Percentiles rank a stretch among this genome's conserved stretches.
Conservation (phyloP, 306 rosid genomes). For the Mimosa pudica region DNA sequence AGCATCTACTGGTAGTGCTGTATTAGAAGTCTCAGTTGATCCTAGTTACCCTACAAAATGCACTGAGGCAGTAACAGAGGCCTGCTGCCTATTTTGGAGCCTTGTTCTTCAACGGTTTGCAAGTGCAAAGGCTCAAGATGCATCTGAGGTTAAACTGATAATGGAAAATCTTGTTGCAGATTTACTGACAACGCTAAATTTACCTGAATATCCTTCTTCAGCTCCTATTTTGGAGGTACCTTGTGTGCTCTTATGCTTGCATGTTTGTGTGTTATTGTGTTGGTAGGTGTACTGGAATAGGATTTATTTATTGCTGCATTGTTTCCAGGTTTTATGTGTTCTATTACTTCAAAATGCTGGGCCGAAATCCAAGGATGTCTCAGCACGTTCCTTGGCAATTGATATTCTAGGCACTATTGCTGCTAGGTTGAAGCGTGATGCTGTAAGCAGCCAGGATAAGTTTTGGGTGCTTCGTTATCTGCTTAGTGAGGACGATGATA, state of each 20-base stretch:
- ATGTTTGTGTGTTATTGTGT: conserved; percentile 26
- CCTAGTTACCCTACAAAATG: conserved; percentile 67
- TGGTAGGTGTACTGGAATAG: conserved; percentile 20
- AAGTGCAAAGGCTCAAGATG: conserved; percentile 82
- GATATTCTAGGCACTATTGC: conserved; percentile 98
- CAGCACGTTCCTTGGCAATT: conserved; percentile 89
- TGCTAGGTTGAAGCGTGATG: conserved; percentile 98
- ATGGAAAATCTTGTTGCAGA: conserved; percentile 94
- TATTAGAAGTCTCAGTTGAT: conserved; percentile 77
- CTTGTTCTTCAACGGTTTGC: conserved; percentile 92
- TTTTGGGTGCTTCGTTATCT: conserved; percentile 84
- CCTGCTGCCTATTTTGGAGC: conserved; percentile 87
- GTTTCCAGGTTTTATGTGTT: conserved; percentile 90
- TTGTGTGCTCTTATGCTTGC: conserved; percentile 7
- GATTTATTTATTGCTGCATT: conserved; percentile 41
- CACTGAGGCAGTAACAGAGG: conserved; percentile 72
- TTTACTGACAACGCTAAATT: conserved; percentile 78
- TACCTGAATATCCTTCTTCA: conserved; percentile 98
- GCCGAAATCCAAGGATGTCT: conserved; percentile 78
- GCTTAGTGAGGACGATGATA: conserved; percentile 48
- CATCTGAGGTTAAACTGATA: conserved; percentile 80
- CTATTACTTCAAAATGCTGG: conserved; percentile 93
- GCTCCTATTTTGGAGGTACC: conserved; percentile 89
- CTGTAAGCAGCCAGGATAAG: conserved; percentile 67
- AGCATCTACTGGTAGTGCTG: conserved; percentile 64